Conservation (phyloP, 208 protist genomes). For the Leishmania arabica region DNA sequence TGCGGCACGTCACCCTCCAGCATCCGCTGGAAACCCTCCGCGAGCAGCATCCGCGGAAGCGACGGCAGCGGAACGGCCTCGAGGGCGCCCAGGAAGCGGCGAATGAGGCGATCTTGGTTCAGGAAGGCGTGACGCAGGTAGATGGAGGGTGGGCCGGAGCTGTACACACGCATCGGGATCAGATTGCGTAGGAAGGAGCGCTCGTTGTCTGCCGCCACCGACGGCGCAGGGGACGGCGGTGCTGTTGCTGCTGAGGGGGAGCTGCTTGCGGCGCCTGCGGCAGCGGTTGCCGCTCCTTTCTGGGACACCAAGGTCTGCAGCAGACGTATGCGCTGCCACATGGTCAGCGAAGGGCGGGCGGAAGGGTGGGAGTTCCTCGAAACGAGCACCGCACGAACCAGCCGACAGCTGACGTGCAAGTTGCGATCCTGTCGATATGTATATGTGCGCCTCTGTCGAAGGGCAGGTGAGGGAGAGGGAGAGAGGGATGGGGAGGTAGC, state of each 20-base stretch:
- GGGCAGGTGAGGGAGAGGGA: background rate
- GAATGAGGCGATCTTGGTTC: conserved; percentile 64
- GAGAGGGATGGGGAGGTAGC: too few relatives aligned
- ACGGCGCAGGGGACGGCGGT: background rate
- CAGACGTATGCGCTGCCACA: conserved; percentile 5
- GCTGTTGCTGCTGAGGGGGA: background rate
- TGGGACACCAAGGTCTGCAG: background rate
- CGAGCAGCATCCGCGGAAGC: conserved; percentile 79
- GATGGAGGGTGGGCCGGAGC: conserved; percentile 47
- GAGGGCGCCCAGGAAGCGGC: conserved; percentile 53
- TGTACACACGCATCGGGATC: conserved; percentile 72
- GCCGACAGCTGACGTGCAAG: background rate
- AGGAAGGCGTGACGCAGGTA: conserved; percentile 80
- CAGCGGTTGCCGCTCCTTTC: background rate
- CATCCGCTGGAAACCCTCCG: conserved; percentile 80
- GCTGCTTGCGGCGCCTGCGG: background rate
- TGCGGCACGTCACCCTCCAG: conserved; percentile 68
- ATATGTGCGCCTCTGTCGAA: background rate
- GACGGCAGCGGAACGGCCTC: conserved; percentile 75
- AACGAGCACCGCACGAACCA: background rate
- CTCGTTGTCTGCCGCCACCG: conserved; percentile 16
- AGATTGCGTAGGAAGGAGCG: conserved; percentile 78
- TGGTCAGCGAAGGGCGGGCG: background rate
- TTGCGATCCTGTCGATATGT: background rate
- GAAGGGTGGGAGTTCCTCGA: background rate